Conservation (phyloP, 768 basidiomycete genomes). For the Tricholoma sp. region DNA sequence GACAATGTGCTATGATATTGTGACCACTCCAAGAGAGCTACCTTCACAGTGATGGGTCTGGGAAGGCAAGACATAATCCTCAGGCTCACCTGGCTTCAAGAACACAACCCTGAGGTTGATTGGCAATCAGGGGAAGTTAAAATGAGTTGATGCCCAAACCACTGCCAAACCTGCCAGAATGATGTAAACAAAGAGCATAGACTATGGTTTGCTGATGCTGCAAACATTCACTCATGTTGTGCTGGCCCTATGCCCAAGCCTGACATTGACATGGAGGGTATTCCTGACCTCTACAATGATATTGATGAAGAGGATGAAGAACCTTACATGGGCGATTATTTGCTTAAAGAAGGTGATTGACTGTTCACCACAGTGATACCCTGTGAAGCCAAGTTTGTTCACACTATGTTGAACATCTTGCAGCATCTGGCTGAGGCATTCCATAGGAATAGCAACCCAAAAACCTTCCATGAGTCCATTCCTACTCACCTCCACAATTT, state of each 20-base stretch:
- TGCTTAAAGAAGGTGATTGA: neutral
- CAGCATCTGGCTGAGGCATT: neutral
- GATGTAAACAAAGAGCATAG: neutral
- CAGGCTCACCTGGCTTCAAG: conserved; percentile 17
- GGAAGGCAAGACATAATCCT: conserved; percentile 15
- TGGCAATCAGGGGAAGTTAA: too few species aligned
- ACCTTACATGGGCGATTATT: neutral
- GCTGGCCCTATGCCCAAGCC: too few species aligned
- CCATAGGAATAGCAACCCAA: neutral
- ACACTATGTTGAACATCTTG: neutral
- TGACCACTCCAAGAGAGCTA: conserved; percentile 12
- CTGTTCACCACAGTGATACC: neutral
- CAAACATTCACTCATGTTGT: too few species aligned
- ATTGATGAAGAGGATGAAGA: neutral
- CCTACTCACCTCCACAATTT: neutral
- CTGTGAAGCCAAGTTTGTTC: neutral
- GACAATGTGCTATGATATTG: conserved; percentile 13
- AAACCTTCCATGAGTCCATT: neutral
- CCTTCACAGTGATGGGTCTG: conserved; percentile 17
- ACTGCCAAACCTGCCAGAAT: too few species aligned
- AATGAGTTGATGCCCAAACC: too few species aligned
- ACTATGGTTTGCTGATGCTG: neutral
- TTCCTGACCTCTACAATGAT: neutral
- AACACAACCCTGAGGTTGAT: too few species aligned
- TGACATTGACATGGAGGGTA: neutral